Conservation (phyloP, 1,284 basidiomycete species). For the Inonotus hispidus region DNA sequence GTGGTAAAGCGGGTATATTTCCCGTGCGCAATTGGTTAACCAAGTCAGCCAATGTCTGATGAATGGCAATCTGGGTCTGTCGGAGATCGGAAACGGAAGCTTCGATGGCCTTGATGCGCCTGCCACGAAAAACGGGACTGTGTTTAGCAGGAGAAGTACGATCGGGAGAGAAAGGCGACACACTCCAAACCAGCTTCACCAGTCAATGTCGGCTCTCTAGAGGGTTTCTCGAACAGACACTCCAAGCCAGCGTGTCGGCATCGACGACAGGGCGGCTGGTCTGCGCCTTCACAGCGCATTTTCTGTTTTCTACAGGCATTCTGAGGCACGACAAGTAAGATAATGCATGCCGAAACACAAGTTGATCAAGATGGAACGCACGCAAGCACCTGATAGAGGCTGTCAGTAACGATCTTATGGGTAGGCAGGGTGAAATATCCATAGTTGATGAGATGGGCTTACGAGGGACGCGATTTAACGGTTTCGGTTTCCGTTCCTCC, state of each 20-base stretch:
- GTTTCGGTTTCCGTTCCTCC: conserved; percentile 66
- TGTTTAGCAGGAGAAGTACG: conserved; percentile 13
- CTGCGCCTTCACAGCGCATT: conserved; percentile 86
- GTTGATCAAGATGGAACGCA: conserved; percentile 34
- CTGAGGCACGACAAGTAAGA: conserved; percentile 31
- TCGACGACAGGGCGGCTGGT: conserved; percentile 86
- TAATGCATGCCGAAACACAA: conserved; percentile 18
- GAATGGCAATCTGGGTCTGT: conserved; percentile 62
- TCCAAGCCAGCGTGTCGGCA: conserved; percentile 81
- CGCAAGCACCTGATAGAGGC: conserved; percentile 60
- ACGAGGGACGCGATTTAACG: conserved; percentile 80
- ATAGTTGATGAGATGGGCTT: conserved; percentile 30
- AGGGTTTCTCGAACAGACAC: conserved; percentile 88
- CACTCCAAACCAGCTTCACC: conserved; percentile 86
- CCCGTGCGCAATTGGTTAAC: conserved; percentile 59
- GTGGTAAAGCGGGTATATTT: conserved; percentile 24
- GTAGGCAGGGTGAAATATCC: conserved; percentile 8
- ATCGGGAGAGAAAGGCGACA: conserved; percentile 29
- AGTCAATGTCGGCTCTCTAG: conserved; percentile 74
- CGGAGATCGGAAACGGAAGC: conserved; percentile 75
- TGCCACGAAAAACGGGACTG: conserved; percentile 30
- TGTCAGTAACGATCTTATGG: conserved; percentile 19
- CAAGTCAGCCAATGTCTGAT: conserved; percentile 73
- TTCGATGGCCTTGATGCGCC: conserved; percentile 83
- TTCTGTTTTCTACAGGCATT: conserved; percentile 84